phyloP scores from a whole-genome alignment of 1,284 basidiomycete species.

The Marasmius sp. region DNA sequence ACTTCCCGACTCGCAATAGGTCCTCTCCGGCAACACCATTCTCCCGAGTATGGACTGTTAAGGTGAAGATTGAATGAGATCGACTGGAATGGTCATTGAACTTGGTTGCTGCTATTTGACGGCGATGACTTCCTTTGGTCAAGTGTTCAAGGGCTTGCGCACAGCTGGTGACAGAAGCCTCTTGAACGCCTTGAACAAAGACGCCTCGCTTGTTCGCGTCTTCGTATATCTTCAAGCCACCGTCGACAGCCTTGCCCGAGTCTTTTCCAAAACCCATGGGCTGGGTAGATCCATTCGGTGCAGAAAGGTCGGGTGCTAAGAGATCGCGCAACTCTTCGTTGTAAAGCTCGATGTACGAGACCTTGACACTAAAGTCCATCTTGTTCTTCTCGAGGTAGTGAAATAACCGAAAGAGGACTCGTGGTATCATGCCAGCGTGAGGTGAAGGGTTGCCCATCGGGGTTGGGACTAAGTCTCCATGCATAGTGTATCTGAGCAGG shows the following conservation, averaged over 20 bases:
- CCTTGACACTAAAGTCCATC: conserved; percentile 89
- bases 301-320: conserved; percentile 70
- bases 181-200: conserved; percentile 93
- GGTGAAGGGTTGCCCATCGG: conserved; percentile 86
- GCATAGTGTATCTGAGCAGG: conserved; percentile 83
- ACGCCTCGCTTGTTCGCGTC: conserved; percentile 87
- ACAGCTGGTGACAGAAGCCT: conserved; percentile 82
- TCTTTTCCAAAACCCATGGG: conserved; percentile 72
- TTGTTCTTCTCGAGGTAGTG: conserved; percentile 78
- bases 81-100: conserved; percentile 98
- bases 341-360: conserved; percentile 97
- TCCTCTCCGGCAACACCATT: conserved; percentile 81
- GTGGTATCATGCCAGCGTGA: conserved; percentile 97
- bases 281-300: conserved; percentile 59
- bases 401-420: conserved; percentile 91
- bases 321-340: conserved; percentile 99
- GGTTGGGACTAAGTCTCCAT: conserved; percentile 83
- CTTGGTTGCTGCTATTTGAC: conserved; percentile 95
- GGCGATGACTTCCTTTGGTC: conserved; percentile 84
- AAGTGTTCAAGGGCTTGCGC: conserved; percentile 86
- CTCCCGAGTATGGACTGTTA: conserved; percentile 94
- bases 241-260: conserved; percentile 33
- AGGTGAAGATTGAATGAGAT: conserved; percentile 97
- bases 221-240: conserved; percentile 88
- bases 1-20: conserved; percentile 88